Evolutionary conservation across 495 filamentous ascomycete genomes (phyloP), one percentile per base, ranked within the genome.

Genomic region (Xylaria bambusicola): DNA sequence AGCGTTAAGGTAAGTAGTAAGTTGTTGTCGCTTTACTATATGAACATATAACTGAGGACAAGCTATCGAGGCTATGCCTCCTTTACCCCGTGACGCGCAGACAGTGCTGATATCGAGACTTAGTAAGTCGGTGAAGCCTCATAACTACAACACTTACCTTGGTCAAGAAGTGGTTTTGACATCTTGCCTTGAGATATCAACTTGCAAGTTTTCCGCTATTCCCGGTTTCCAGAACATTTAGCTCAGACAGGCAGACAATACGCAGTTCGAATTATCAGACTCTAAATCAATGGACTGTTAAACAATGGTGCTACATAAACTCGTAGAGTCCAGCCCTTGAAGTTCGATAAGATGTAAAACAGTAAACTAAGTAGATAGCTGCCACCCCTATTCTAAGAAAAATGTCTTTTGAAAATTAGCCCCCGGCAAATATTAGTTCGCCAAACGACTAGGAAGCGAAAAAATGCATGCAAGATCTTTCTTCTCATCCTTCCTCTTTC

Each of bases 361-460:
- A n/a, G n/a, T 33, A 33, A 10, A 33, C 29, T 5, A 33, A 10
- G 29, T 33, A 33, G 29, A 5, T 33, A 33, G 5, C 29, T 10
- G 10, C 10, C 5, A 33, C 10, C 15, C 36, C 38, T 40, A n/a
- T n/a, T n/a, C n/a, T 23, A 15, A 41, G 38, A 27, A 29, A n/a
- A 48, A 6, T 20, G n/a, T 31, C 24, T 33, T 15, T 50, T 58
- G n/a, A 35, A 50, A 51, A 58, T 58, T 51, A 51, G 56, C 36
- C 36, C n/a, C 56, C 56, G 56, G 56, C 46, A 58, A 58, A 58
- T 58, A 58, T 54, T n/a, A 27, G 8, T 31, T 23, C 23, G 26
- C 46, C 27, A 35, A 23, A 46, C 53, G 41, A 56, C 40, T 49
- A 36, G 36, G 46, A 51, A 51, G 26, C n/a, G 12, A 33, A 10